These are phyloP conservation scores for Craterostigma plantagineum DNA, from an alignment of 257 asterid genomes.

Conservation along the genomic window DNA sequence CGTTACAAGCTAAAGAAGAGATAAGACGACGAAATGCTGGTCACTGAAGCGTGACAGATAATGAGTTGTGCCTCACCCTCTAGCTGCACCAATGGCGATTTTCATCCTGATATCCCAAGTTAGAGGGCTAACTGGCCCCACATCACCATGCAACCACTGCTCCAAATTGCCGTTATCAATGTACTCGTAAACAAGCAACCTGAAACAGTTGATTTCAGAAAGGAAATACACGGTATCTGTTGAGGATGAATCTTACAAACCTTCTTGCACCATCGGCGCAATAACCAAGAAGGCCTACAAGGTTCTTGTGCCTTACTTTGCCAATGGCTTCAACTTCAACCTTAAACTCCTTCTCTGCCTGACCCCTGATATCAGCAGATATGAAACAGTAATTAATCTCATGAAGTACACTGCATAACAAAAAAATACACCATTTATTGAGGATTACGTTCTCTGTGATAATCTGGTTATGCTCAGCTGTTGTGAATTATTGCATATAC, in stretches of 20 bases:
- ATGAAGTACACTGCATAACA: background rate
- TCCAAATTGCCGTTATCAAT: constrained; percentile 91
- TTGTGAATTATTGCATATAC: too few relatives aligned
- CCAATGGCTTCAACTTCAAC: constrained; percentile 99
- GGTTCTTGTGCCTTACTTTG: constrained; percentile 93
- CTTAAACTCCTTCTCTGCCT: constrained; percentile 88
- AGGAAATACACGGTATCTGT: background rate
- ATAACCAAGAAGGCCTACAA: constrained; percentile 76
- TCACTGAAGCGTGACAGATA: too few relatives aligned
- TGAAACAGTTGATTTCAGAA: constrained; percentile 11
- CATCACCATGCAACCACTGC: constrained; percentile 97
- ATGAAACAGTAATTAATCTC: background rate
- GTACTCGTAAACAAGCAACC: constrained; percentile 89
- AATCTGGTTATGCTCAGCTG: too few relatives aligned
- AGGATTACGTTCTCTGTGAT: too few relatives aligned
- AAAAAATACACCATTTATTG: background rate
- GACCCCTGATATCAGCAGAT: constrained; percentile 44
- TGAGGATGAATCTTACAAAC: constrained; percentile 13
- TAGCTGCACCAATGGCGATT: constrained; percentile 85
- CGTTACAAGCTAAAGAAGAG: background rate
- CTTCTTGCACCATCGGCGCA: constrained; percentile 89
- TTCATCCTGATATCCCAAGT: constrained; percentile 91
- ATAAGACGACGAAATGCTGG: too few relatives aligned
- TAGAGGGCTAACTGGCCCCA: constrained; percentile 76
- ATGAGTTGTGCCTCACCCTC: constrained; percentile 41